Conservation (phyloP, 768 basidiomycete species). For the Pisolithus sp. region DNA sequence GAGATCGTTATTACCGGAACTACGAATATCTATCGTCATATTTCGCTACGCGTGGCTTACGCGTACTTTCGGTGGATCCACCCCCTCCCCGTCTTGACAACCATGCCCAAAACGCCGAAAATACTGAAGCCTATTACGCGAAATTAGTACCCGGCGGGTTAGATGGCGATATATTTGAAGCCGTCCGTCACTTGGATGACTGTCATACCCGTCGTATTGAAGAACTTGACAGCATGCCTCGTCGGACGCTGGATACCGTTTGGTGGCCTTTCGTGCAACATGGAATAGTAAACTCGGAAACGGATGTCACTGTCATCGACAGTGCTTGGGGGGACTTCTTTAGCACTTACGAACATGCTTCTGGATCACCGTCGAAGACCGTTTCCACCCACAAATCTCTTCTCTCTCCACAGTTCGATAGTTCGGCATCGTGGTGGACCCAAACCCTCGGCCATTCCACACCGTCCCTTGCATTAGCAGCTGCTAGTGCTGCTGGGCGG, state of each 20-base stretch:
- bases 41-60: conserved; percentile 67
- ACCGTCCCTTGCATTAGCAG: conserved; percentile 73
- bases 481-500: conserved; percentile 82
- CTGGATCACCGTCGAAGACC: conserved; percentile 12
- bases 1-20: conserved; percentile 83
- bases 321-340: conserved; percentile 87
- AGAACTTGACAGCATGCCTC: conserved; percentile 73
- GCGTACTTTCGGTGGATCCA: conserved; percentile 44
- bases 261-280: conserved; percentile 99
- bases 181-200: conserved; percentile 54
- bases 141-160: conserved; percentile 33
- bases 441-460: conserved; percentile 84
- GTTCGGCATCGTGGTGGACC: conserved; percentile 98
- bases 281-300: conserved; percentile 53
- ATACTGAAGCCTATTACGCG: conserved; percentile 72
- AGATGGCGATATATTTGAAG: conserved; percentile 35
- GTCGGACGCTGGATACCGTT: conserved; percentile 65
- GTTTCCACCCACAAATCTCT: conserved; percentile 24
- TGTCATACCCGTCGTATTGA: conserved; percentile 61
- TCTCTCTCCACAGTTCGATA: conserved; percentile 67
- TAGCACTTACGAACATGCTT: conserved; percentile 49
- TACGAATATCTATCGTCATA: conserved; percentile 74
- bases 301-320: conserved; percentile 86
- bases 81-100: conserved; percentile 51
- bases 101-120: conserved; percentile 36